A percentile compares a stretch with the other conserved stretches of the same genome.
phyloP scores from a whole-genome alignment of 176 grass and related monocot species.

The Zoysia pacifica region DNA sequence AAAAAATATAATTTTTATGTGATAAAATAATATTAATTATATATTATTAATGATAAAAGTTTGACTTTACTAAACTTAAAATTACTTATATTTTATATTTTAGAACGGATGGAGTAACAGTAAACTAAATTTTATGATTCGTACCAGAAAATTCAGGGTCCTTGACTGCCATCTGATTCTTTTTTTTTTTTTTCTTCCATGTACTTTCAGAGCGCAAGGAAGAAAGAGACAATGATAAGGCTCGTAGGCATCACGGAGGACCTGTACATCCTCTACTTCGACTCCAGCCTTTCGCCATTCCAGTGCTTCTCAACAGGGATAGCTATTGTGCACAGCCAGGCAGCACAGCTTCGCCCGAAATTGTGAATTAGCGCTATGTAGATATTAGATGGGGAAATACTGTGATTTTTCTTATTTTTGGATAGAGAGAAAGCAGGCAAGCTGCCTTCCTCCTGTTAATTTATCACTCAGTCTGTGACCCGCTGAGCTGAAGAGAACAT shows the following conservation, averaged over 20 bases:
- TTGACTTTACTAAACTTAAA: too few species aligned
- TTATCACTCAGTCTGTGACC: not conserved
- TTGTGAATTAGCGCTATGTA: slow-evolving; percentile 41
- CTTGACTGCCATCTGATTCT: not conserved
- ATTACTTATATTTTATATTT: too few species aligned
- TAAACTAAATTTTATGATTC: not conserved
- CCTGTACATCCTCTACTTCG: slow-evolving; percentile 61
- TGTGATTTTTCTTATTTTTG: not conserved
- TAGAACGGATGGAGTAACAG: too few species aligned
- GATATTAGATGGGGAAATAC: not conserved
- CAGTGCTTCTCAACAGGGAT: slow-evolving; percentile 77
- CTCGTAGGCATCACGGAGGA: slow-evolving; percentile 54
- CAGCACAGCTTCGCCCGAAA: slow-evolving; percentile 42
- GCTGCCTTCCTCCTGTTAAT: not conserved
- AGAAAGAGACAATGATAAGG: slow-evolving; percentile 44
- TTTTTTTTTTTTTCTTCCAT: slow-evolving; percentile 10
- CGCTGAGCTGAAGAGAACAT: not conserved
- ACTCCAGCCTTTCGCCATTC: slow-evolving; percentile 47
- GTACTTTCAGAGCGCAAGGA: slow-evolving; percentile 48
- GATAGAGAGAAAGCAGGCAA: not conserved
- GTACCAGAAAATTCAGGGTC: not conserved
- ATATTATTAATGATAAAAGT: too few species aligned
- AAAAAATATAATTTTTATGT: too few species aligned
- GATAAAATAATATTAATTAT: too few species aligned
- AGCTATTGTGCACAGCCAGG: slow-evolving; percentile 56